Evolutionary conservation across 441 rosid species (phyloP).

Genomic region (Gossypium gossypioides): DNA sequence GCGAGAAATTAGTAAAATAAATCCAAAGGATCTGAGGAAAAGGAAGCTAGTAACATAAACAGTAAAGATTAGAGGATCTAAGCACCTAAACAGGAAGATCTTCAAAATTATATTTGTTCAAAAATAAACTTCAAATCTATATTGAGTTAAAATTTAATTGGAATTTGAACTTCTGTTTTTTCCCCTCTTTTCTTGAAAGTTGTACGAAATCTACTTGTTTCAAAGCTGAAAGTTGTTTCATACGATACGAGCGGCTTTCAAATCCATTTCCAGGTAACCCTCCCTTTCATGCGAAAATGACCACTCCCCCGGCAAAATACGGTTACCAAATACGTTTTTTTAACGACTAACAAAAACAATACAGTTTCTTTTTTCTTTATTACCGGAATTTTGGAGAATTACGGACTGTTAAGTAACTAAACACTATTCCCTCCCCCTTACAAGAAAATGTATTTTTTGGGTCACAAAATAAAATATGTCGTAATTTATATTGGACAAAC

Average conservation of each 20-base stretch:
- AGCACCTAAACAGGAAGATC: conserved; percentile 17
- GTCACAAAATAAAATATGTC: no score
- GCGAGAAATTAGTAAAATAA: conserved; percentile 8
- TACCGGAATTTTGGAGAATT: neutral
- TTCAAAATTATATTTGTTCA: neutral
- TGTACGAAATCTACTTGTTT: neutral
- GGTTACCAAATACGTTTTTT: neutral
- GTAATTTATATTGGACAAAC: no score
- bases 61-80: conserved; percentile 26
- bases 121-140: neutral
- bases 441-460: no score
- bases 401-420: neutral
- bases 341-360: neutral
- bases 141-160: no score
- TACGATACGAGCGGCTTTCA: conserved; percentile 21
- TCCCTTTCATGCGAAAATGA: neutral
- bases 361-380: neutral
- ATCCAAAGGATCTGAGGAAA: conserved; percentile 13
- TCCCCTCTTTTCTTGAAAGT: neutral
- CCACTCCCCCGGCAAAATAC: neutral
- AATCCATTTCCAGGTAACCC: conserved; percentile 22
- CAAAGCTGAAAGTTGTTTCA: conserved; percentile 6
- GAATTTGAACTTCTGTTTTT: neutral
- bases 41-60: conserved; percentile 19
- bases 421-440: neutral